These are phyloP conservation scores for Cyberlindnera petersonii DNA, from an alignment of 805 yeast species.

Conservation along the genomic window DNA sequence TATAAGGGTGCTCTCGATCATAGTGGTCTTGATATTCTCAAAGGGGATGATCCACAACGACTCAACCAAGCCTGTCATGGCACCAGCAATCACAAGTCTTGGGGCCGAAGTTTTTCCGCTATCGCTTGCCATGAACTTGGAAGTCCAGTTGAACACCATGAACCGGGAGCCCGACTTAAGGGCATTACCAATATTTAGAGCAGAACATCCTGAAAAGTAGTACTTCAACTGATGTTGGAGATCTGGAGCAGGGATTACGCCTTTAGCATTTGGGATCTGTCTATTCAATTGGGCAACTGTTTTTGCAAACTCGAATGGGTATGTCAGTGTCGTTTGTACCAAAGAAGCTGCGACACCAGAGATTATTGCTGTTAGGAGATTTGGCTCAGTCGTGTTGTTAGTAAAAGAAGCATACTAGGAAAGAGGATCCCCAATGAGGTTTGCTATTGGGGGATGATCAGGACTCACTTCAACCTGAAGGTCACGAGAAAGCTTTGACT, in stretches of 20 bases:
- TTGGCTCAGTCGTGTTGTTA: constrained; percentile 27
- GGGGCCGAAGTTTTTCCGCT: constrained; percentile 70
- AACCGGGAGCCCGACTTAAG: constrained; percentile 72
- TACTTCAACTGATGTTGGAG: constrained; percentile 32
- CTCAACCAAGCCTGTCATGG: constrained; percentile 78
- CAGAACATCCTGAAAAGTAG: constrained; percentile 61
- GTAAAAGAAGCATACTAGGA: constrained; percentile 1
- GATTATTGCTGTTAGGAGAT: constrained; percentile 52
- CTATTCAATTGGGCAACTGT: constrained; percentile 60
- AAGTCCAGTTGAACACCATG: constrained; percentile 68
- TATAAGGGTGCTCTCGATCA: constrained; percentile 65
- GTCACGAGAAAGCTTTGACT: constrained; percentile 15
- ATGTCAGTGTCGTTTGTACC: constrained; percentile 57
- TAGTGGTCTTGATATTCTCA: constrained; percentile 75
- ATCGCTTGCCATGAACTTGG: constrained; percentile 59
- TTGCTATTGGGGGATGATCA: not conserved
- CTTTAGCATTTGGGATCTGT: constrained; percentile 33
- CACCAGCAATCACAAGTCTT: constrained; percentile 77
- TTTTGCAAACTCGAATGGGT: constrained; percentile 69
- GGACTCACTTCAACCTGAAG: constrained; percentile 19
- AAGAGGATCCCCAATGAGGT: too few species aligned
- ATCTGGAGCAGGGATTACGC: constrained; percentile 17
- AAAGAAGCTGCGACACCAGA: constrained; percentile 63
- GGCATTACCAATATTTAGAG: constrained; percentile 70
- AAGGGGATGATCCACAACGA: constrained; percentile 85